Conservation (phyloP, 2,329 filamentous ascomycete genomes). For the Paracoccidioides lutzii region DNA sequence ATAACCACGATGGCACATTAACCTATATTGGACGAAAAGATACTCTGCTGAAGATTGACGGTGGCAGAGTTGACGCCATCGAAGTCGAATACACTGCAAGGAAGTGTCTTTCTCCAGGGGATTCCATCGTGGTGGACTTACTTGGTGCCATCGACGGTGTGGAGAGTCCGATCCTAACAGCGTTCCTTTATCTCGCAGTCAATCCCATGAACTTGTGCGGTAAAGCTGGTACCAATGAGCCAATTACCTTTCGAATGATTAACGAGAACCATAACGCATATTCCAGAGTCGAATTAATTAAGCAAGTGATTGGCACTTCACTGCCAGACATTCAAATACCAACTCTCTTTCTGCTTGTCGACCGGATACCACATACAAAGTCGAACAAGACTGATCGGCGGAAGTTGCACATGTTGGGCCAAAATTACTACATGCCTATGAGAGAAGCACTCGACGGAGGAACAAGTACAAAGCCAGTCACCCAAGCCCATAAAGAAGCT, state of each 20-base stretch:
- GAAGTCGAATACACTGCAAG: conserved; percentile 56
- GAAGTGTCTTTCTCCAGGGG: neutral
- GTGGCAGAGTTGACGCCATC: conserved; percentile 70
- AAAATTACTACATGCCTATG: conserved; percentile 2
- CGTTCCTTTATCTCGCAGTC: neutral
- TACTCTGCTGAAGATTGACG: conserved; percentile 71
- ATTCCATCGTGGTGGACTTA: neutral
- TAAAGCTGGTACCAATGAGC: neutral
- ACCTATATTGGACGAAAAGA: conserved; percentile 71
- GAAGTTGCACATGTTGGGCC: conserved; percentile 1
- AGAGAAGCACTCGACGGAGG: neutral
- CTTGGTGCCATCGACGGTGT: neutral
- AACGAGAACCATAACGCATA: neutral
- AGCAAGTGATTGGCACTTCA: neutral
- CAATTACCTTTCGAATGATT: neutral
- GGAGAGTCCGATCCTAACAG: neutral
- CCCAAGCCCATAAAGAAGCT: neutral
- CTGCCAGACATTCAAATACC: conserved; percentile 1
- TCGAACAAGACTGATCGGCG: conserved; percentile 2
- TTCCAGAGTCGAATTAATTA: neutral
- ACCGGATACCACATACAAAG: neutral
- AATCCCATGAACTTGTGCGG: conserved; percentile 1
- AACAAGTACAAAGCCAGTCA: neutral
- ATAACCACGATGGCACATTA: conserved; percentile 53
- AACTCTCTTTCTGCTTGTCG: conserved; percentile 1